A percentile compares a stretch with the other conserved stretches of the same genome.
Evolutionary conservation across 495 filamentous ascomycete species (phyloP).

Genomic region (Cetradonia linearis): DNA sequence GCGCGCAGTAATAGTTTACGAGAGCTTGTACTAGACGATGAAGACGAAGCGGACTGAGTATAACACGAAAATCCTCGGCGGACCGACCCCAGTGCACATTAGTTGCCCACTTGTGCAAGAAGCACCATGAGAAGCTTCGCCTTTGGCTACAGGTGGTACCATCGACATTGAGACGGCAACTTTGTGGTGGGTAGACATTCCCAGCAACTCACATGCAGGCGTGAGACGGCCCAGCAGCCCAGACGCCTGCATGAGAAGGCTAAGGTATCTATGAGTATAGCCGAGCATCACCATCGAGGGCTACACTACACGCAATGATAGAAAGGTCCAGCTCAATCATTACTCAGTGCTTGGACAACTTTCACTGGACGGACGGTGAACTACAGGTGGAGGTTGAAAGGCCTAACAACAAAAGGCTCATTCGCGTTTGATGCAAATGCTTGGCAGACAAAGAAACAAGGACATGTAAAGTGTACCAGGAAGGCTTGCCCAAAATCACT

Average conservation of each 20-base stretch:
- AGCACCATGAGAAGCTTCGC: not conserved
- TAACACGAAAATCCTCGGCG: not conserved
- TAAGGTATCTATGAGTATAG: not conserved
- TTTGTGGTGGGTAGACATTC: not conserved
- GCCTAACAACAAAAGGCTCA: not conserved
- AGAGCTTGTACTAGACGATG: conserved; percentile 65
- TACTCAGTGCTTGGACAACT: not conserved
- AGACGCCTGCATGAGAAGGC: not conserved
- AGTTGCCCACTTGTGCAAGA: not conserved
- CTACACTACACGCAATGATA: not conserved
- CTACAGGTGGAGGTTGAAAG: too few relatives aligned
- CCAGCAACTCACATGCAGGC: not conserved
- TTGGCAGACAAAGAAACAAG: not conserved
- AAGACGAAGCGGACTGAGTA: conserved; percentile 36
- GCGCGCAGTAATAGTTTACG: conserved; percentile 56
- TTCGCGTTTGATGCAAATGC: not conserved
- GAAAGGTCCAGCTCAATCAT: not conserved
- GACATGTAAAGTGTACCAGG: not conserved
- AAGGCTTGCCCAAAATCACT: not conserved
- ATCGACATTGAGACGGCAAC: not conserved
- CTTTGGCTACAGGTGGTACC: not conserved
- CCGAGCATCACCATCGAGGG: not conserved
- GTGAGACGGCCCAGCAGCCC: not conserved
- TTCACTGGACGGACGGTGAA: not conserved
- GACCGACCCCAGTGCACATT: not conserved